Evolutionary conservation across 306 rosid genomes (phyloP).

Genomic region (Dalbergia cochinchinensis): DNA sequence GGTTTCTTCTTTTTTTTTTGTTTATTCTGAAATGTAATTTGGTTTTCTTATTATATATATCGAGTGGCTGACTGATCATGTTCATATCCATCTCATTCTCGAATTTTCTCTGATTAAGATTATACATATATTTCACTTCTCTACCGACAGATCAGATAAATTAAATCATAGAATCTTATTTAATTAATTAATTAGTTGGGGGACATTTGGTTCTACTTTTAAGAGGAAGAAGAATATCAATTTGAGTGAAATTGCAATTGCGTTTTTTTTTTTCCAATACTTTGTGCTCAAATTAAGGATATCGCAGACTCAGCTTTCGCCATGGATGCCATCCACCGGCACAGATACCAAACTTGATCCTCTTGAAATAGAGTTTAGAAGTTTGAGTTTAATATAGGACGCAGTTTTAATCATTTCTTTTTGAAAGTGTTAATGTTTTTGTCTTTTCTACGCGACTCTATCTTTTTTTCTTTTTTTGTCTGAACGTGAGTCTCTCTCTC

Average conservation of each 20-base stretch:
- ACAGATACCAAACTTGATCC: background rate
- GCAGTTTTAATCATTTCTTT: conserved; percentile 14
- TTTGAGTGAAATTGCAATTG: background rate
- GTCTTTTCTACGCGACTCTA: conserved; percentile 9
- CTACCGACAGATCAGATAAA: background rate
- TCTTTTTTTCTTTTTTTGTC: too few relatives aligned
- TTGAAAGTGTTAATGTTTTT: background rate
- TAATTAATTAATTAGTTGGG: background rate
- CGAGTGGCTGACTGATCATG: background rate
- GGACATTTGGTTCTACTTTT: background rate
- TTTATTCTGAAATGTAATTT: conserved; percentile 37
- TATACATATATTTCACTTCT: background rate
- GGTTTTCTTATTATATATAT: conserved; percentile 15
- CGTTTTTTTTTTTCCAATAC: background rate
- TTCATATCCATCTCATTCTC: conserved; percentile 17
- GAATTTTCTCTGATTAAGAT: background rate
- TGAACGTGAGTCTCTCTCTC: too few relatives aligned
- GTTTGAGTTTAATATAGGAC: background rate
- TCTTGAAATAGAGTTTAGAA: background rate
- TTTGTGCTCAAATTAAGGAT: background rate
- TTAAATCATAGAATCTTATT: background rate
- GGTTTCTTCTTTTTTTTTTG: background rate
- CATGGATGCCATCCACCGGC: background rate
- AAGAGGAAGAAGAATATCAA: too few relatives aligned
- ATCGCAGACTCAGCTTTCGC: background rate